phyloP scores from a whole-genome alignment of 2,329 filamentous ascomycete species.

The Neopestalotiopsis clavispora region DNA sequence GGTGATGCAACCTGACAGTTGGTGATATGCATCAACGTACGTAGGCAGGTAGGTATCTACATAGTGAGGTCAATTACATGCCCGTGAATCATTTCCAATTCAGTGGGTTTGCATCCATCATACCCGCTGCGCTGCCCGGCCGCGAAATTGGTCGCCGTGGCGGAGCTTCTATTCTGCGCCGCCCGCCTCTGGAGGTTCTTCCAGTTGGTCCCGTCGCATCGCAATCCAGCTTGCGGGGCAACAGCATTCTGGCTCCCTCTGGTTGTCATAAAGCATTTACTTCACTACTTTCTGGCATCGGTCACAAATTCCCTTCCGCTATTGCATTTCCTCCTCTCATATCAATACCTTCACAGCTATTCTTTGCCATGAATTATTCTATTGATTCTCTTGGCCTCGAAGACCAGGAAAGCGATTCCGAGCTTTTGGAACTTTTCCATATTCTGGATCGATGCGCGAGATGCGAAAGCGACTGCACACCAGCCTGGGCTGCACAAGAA shows the following conservation, averaged over 20 bases:
- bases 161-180: background rate
- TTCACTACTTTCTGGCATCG: background rate
- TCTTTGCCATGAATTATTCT: background rate
- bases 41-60: too few species aligned
- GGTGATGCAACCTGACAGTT: background rate
- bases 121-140: too few species aligned
- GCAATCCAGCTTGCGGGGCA: background rate
- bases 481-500: background rate
- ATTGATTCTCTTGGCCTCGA: background rate
- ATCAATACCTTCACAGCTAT: background rate
- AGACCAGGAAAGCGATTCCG: background rate
- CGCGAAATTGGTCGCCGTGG: background rate
- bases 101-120: too few species aligned
- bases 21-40: too few species aligned
- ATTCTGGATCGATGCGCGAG: background rate
- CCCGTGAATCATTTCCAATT: too few species aligned
- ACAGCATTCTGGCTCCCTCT: background rate
- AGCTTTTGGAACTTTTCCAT: background rate
- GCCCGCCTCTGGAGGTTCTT: background rate
- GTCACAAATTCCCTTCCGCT: background rate
- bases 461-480: background rate
- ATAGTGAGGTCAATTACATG: too few species aligned
- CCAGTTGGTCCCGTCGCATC: too few species aligned
- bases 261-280: background rate
- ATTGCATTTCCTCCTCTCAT: background rate